Percentiles rank a stretch among this genome's conserved stretches.
phyloP scores from a whole-genome alignment of 768 basidiomycete species.

The Polyporus arcularius region DNA sequence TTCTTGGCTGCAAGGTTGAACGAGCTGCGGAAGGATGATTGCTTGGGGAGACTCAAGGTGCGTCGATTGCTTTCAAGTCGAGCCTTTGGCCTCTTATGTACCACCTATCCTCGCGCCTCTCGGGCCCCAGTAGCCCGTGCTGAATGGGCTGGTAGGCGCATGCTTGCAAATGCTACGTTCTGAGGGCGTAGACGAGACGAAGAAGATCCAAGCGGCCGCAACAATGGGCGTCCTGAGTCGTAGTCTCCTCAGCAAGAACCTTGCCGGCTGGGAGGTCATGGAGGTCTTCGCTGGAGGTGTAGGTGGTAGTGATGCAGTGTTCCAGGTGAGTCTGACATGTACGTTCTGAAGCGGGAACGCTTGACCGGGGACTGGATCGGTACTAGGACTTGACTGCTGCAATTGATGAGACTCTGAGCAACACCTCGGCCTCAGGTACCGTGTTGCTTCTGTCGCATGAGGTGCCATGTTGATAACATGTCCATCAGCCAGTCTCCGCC shows the following conservation, averaged over 20 bases:
- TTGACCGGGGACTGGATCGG: not conserved
- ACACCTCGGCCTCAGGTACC: constrained; percentile 47
- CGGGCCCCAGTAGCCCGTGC: constrained; percentile 48
- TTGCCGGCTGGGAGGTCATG: constrained; percentile 75
- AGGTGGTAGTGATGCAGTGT: constrained; percentile 55
- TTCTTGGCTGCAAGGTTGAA: constrained; percentile 45
- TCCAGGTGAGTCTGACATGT: constrained; percentile 43
- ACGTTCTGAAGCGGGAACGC: not conserved
- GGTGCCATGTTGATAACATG: not conserved
- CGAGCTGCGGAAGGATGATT: constrained; percentile 49
- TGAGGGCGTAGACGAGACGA: constrained; percentile 36
- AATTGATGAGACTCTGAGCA: constrained; percentile 48
- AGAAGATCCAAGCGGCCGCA: constrained; percentile 48
- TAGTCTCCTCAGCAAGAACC: constrained; percentile 54
- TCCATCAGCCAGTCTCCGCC: constrained; percentile 46
- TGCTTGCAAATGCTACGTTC: constrained; percentile 45
- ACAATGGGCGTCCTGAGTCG: constrained; percentile 50
- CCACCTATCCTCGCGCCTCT: no score
- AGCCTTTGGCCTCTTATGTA: no score
- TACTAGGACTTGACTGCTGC: constrained; percentile 51
- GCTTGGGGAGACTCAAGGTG: constrained; percentile 54
- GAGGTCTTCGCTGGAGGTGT: constrained; percentile 65
- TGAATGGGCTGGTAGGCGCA: constrained; percentile 46
- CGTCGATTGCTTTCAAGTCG: constrained; percentile 2
- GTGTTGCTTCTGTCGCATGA: constrained; percentile 14